A percentile compares a stretch with the other conserved stretches of the same genome.
phyloP scores from a whole-genome alignment of 2,329 filamentous ascomycete species.

The Calonectria pauciramosa region DNA sequence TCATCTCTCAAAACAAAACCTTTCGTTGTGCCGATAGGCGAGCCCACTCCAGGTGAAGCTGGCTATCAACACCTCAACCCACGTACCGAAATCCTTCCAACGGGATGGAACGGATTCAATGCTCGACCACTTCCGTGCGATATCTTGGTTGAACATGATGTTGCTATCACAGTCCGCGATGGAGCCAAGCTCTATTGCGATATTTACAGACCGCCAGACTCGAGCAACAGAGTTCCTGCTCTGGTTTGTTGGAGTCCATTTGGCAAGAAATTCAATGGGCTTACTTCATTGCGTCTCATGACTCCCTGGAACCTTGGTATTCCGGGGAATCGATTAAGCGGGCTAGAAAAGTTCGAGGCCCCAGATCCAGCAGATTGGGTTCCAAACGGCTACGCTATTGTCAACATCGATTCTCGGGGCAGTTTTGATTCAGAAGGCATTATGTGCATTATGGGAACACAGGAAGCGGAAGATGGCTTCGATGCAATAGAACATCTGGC shows the following conservation, averaged over 20 bases:
- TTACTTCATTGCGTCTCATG: constrained; percentile 6
- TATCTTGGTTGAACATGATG: constrained; percentile 24
- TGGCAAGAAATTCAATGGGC: constrained; percentile 26
- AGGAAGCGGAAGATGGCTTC: constrained; percentile 28
- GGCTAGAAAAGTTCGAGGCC: constrained; percentile 31
- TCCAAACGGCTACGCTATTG: constrained; percentile 7
- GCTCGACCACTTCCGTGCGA: neutral
- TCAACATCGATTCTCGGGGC: constrained; percentile 23
- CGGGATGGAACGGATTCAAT: neutral
- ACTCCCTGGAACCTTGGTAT: constrained; percentile 16
- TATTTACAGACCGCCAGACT: constrained; percentile 7
- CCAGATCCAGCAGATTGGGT: constrained; percentile 26
- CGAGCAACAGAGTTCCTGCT: neutral
- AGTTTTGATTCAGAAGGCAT: constrained; percentile 8
- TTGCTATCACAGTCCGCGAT: constrained; percentile 19
- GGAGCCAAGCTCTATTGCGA: constrained; percentile 19
- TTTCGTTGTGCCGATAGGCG: neutral
- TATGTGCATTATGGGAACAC: constrained; percentile 10
- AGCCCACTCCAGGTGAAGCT: neutral
- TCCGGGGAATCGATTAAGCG: neutral
- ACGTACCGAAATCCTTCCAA: neutral
- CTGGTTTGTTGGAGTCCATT: constrained; percentile 26
- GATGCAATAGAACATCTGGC: constrained; percentile 22
- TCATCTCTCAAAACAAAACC: neutral
- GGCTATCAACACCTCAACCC: neutral